Conservation (phyloP, 768 basidiomycete species). For the Lentinula lateritia region DNA sequence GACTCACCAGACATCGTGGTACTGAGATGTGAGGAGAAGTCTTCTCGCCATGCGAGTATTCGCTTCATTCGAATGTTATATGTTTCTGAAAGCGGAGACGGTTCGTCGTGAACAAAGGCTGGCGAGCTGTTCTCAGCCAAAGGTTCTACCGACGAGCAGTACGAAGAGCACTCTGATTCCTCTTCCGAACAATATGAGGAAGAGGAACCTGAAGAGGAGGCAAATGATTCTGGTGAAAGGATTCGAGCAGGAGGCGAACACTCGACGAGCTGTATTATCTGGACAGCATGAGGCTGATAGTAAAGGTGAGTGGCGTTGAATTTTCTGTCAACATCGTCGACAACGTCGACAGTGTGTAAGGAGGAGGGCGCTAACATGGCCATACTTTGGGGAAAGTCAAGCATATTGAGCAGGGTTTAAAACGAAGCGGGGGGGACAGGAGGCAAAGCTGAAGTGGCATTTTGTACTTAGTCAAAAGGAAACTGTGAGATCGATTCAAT, state of each 20-base stretch:
- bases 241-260: constrained; percentile 51
- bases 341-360: constrained; percentile 15
- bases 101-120: constrained; percentile 15
- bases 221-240: constrained; percentile 27
- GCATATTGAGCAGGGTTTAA: constrained; percentile 13
- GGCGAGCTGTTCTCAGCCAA: constrained; percentile 28
- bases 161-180: constrained; percentile 49
- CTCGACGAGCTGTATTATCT: constrained; percentile 75
- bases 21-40: constrained; percentile 40
- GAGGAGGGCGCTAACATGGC: constrained; percentile 9
- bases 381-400: constrained; percentile 20
- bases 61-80: constrained; percentile 55
- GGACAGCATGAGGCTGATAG: constrained; percentile 40
- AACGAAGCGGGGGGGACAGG: constrained; percentile 1
- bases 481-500: constrained; percentile 9
- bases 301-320: constrained; percentile 35
- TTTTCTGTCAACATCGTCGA: constrained; percentile 27
- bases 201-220: constrained; percentile 29
- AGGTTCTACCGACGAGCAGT: constrained; percentile 63
- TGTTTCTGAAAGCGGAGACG: constrained; percentile 38
- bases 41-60: constrained; percentile 67
- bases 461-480: constrained; percentile 5
- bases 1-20: constrained; percentile 34
- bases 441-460: neutral
- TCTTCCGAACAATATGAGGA: constrained; percentile 34